A percentile compares a stretch with the other conserved stretches of the same genome.
Evolutionary conservation across 495 filamentous ascomycete genomes (phyloP).

Genomic region (Lasiosphaeriaceae sp.): DNA sequence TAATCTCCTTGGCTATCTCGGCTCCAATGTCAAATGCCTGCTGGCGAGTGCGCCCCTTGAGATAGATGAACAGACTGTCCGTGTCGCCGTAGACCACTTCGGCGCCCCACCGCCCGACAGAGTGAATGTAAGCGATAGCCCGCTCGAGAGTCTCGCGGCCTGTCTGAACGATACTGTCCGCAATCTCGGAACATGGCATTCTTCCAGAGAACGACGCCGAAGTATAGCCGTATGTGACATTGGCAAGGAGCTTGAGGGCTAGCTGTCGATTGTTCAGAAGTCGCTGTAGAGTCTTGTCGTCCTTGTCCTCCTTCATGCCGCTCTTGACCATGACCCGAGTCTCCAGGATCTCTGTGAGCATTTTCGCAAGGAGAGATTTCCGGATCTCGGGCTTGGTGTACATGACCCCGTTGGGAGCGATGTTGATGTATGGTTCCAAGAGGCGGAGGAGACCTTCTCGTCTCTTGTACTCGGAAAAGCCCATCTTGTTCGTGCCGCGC

Average conservation of each 20-base stretch:
- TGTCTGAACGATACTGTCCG: constrained; percentile 96
- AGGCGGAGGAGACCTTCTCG: constrained; percentile 71
- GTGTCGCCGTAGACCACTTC: constrained; percentile 99
- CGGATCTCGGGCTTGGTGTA: constrained; percentile 82
- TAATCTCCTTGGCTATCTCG: constrained; percentile 88
- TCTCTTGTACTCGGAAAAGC: constrained; percentile 79
- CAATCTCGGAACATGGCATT: constrained; percentile 97
- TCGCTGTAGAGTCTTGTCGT: constrained; percentile 80
- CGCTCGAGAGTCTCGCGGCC: constrained; percentile 92
- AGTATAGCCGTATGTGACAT: constrained; percentile 97
- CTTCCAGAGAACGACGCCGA: constrained; percentile 92
- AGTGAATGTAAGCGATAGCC: constrained; percentile 89
- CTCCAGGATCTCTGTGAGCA: constrained; percentile 94
- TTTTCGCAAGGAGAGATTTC: constrained; percentile 89
- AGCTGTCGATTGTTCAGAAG: constrained; percentile 92
- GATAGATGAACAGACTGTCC: constrained; percentile 89
- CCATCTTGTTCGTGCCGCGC: constrained; percentile 92
- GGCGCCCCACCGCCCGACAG: constrained; percentile 78
- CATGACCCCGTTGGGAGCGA: constrained; percentile 95
- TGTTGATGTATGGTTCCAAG: constrained; percentile 82
- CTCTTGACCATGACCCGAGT: constrained; percentile 97
- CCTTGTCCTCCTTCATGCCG: constrained; percentile 92
- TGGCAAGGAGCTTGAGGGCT: constrained; percentile 94
- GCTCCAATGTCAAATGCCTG: constrained; percentile 90
- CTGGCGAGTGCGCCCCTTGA: constrained; percentile 79